Base-by-base conservation (phyloP, 2,329 filamentous ascomycete genomes). In the Trichoderma lentiforme region DNA sequence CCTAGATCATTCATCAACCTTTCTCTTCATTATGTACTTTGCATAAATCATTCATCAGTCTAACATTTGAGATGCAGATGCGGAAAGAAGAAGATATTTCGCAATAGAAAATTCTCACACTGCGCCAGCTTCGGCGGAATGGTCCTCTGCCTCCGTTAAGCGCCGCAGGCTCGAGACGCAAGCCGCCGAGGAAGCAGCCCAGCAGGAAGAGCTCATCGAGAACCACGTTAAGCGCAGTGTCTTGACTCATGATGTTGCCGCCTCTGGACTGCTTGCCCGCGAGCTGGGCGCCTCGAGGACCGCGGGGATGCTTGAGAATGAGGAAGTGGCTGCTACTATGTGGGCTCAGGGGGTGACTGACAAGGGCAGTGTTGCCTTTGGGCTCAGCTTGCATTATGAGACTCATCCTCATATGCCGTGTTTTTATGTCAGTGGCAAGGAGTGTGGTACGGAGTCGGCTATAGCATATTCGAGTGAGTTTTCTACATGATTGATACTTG, bases 51-150 rank as follows among this genome's bases (percentile, higher is more conserved):
- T 18, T 43, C 15, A 43, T 12, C 4, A 21, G 24, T 6, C 47
- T 3, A 70, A 69, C 73, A 34, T 24, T 18, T 26, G 21, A 7
- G 1, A 15, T 36, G 8, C 68, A 89, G 88, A 90, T 73, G 66
- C 80, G 15, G 84, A 85, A 57, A 92, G 89, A 79, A 86, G 86
- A 47, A 91, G 88, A 74, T 93, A 92, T 77, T 93, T 92, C 80
- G 90, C 89, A 76, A 87, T 93, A 64, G 88, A 91, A 77, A 86
- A 84, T 60, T 84, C 87, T 51, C 84, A 86, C 70, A 84, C 84
- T 18, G 88, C 88, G 0, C 85, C 88, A 0, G 74, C 82, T 2
- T 80, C 79, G 8, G 83, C 86, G 0, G 80, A 84, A 18, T 92
- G 90, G 82, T 89, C 89, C 9, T 81, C 84, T n/a, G 83, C 87